Evolutionary conservation across 768 basidiomycete genomes (phyloP).

Genomic region (Pisolithus orientalis): DNA sequence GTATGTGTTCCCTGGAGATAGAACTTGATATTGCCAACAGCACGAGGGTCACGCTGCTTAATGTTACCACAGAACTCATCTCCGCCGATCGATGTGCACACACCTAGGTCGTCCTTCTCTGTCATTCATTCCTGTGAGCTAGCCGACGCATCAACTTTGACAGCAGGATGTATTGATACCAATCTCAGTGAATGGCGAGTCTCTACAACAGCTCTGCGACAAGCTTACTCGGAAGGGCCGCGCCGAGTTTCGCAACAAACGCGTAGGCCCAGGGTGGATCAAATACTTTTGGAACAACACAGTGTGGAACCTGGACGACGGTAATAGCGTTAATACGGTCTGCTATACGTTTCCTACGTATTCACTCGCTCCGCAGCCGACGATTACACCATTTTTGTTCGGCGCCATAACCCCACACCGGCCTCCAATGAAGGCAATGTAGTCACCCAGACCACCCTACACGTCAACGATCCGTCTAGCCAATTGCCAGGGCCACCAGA

Average conservation of each 20-base stretch:
- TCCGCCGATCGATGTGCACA: slow-evolving; percentile 64
- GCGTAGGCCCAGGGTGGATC: slow-evolving; percentile 73
- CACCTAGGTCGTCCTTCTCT: slow-evolving; percentile 68
- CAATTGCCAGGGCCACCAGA: slow-evolving; percentile 55
- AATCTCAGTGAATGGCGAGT: slow-evolving; percentile 59
- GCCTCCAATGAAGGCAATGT: slow-evolving; percentile 12
- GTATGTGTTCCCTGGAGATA: no score
- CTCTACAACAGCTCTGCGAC: slow-evolving; percentile 56
- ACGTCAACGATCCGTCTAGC: slow-evolving; percentile 55
- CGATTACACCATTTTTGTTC: slow-evolving; percentile 82
- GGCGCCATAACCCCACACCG: slow-evolving; percentile 51
- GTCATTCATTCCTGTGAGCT: slow-evolving; percentile 68
- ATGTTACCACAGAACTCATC: slow-evolving; percentile 32
- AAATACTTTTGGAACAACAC: slow-evolving; percentile 80
- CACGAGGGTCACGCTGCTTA: background rate
- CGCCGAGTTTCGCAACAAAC: slow-evolving; percentile 50
- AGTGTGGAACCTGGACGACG: slow-evolving; percentile 87
- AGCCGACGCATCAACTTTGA: background rate
- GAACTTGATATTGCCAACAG: background rate
- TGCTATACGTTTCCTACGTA: background rate
- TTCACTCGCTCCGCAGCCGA: slow-evolving; percentile 44
- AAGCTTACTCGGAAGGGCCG: slow-evolving; percentile 65
- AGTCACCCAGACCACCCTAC: slow-evolving; percentile 34
- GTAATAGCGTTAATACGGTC: slow-evolving; percentile 33
- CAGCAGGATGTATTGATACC: slow-evolving; percentile 1